phyloP scores from a whole-genome alignment of 306 rosid genomes.

The Sicyos edulis region DNA sequence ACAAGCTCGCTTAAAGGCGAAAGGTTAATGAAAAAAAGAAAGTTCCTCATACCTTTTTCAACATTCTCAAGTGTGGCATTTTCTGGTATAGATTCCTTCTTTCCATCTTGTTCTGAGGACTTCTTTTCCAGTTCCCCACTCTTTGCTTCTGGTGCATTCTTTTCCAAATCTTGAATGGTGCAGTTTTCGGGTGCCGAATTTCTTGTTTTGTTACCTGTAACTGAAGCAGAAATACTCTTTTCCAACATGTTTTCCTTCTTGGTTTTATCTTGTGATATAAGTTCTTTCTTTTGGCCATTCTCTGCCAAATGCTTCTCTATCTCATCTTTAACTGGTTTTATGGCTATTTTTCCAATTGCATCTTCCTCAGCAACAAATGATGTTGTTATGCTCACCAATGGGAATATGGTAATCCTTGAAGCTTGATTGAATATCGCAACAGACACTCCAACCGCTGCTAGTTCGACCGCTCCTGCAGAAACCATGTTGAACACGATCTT shows the following conservation, averaged over 20 bases:
- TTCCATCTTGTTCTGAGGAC: neutral
- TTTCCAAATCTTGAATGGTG: conserved; percentile 20
- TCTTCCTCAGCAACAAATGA: conserved; percentile 98
- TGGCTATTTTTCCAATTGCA: conserved; percentile 36
- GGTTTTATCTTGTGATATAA: conserved; percentile 15
- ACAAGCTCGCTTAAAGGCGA: neutral
- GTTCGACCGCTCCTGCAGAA: conserved; percentile 72
- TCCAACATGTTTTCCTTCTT: conserved; percentile 8
- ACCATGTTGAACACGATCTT: neutral
- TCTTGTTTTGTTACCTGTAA: neutral
- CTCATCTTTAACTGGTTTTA: conserved; percentile 30
- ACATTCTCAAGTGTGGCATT: neutral
- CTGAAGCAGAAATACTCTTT: neutral
- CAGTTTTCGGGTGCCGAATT: conserved; percentile 26
- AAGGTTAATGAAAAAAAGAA: neutral
- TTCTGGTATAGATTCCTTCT: conserved; percentile 7
- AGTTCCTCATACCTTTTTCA: conserved; percentile 12
- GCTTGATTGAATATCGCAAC: conserved; percentile 92
- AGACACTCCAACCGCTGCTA: conserved; percentile 91
- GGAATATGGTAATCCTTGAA: conserved; percentile 89
- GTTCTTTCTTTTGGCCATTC: conserved; percentile 9
- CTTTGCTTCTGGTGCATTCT: neutral
- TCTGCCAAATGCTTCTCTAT: conserved; percentile 16
- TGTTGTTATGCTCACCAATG: conserved; percentile 84
- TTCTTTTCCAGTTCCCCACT: conserved; percentile 13